Base-by-base conservation (phyloP, 768 basidiomycete species). In the Pisolithus sp. region DNA sequence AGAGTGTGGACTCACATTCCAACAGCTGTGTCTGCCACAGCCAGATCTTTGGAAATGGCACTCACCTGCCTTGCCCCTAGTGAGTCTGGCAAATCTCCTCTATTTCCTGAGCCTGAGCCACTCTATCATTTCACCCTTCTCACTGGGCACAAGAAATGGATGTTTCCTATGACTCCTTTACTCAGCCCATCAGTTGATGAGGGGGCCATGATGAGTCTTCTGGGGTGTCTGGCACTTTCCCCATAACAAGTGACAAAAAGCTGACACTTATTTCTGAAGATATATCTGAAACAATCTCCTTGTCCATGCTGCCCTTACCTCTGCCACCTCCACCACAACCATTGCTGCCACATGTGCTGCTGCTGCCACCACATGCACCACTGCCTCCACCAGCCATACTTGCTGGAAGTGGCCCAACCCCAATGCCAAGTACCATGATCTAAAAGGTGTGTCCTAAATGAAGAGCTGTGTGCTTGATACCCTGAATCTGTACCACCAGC, bases 131-230 rank as follows among this genome's bases (percentile, higher is more conserved):
- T 52, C 65, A 69, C 44, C 68, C 69, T 51, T 73, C 76, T 41
- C 58, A 71, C 20, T 90, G 86, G 84, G 81, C 76, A 2, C 64
- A 75, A 2, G 82, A 82, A 58, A 84, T 82, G 0, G 81, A 87
- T 49, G 62, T 73, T 10, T 85, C 89, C 0, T 91, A 85, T 56
- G 88, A 90, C 20, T 89, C 89, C 0, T 86, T 85, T 20, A 71
- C 79, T 4, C 74, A 69, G 43, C 73, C 75, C 5, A 56, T 69
- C 6, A 69, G 71, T 0, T 62, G 89, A 40, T 79, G 77, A 1
- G 87, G 90, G 41, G 77, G 74, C 5, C 62, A 58, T 8, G 88
- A 90, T 56, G 69, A 60, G 0, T 89, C 86, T 0, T 84, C 81
- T 51, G 89, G 90, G 52, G 87, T 86, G 0, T 89, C 88, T 0